A percentile compares a stretch with the other conserved stretches of the same genome.
Evolutionary conservation across 768 basidiomycete genomes (phyloP).

Genomic region (Tricholoma terreum): DNA sequence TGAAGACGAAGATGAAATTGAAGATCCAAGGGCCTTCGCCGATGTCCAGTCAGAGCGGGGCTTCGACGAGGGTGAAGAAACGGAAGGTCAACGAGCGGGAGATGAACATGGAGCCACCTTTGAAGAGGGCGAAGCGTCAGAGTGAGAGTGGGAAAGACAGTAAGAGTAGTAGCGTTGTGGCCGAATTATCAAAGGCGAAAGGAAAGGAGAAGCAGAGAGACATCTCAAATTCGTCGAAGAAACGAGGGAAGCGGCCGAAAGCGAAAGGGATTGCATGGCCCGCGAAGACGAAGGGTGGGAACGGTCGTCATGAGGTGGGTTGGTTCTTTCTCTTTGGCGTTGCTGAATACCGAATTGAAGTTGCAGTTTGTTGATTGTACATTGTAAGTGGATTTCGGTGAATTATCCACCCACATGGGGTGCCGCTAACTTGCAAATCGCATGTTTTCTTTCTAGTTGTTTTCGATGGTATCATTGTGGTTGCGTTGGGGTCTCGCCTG

Average conservation of each 20-base stretch:
- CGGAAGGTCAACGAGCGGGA: constrained; percentile 21
- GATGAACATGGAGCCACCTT: constrained; percentile 24
- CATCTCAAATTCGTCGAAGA: neutral
- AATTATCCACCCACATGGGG: neutral
- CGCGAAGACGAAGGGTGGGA: neutral
- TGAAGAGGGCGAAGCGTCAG: constrained; percentile 26
- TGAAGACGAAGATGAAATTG: constrained; percentile 20
- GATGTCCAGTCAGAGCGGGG: constrained; percentile 15
- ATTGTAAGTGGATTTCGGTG: constrained; percentile 11
- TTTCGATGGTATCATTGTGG: constrained; percentile 49
- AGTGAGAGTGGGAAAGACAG: constrained; percentile 3
- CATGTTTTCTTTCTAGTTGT: constrained; percentile 10
- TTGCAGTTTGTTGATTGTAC: constrained; percentile 29
- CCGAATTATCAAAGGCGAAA: constrained; percentile 7
- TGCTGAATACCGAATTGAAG: neutral
- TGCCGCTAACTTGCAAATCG: neutral
- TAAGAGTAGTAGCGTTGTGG: neutral
- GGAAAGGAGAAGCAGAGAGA: constrained; percentile 10
- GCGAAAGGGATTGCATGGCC: constrained; percentile 9
- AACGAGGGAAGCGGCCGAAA: constrained; percentile 11
- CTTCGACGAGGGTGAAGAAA: constrained; percentile 32
- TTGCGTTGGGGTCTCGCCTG: constrained; percentile 39
- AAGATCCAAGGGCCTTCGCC: neutral
- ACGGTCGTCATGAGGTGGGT: constrained; percentile 26
- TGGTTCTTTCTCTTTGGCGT: neutral